Conservation (phyloP, 2,329 filamentous ascomycete species). For the Diaporthe batatas region DNA sequence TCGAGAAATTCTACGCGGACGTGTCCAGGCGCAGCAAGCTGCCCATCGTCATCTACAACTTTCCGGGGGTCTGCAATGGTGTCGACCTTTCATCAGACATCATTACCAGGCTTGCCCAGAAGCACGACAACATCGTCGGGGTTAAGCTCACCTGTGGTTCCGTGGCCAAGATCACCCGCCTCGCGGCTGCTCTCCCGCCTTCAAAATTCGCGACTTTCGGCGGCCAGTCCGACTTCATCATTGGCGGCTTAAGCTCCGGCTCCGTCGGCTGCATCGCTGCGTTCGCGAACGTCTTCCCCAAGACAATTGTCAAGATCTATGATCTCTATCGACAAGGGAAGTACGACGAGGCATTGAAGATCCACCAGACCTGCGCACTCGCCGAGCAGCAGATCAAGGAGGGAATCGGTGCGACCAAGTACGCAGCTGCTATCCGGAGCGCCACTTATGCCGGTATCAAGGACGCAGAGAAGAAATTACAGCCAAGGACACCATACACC, state of each 20-base stretch:
- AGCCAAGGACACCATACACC: conserved; percentile 9
- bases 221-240: conserved; percentile 78
- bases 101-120: conserved; percentile 64
- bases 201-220: conserved; percentile 73
- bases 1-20: conserved; percentile 68
- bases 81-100: conserved; percentile 73
- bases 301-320: conserved; percentile 67
- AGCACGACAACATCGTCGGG: conserved; percentile 67
- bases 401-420: conserved; percentile 73
- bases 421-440: conserved; percentile 69
- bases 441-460: conserved; percentile 53
- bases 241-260: conserved; percentile 68
- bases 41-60: conserved; percentile 73
- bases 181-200: conserved; percentile 60
- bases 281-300: conserved; percentile 70
- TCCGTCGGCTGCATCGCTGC: conserved; percentile 69
- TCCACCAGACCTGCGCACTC: conserved; percentile 71
- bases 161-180: conserved; percentile 71
- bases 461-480: conserved; percentile 16
- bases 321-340: conserved; percentile 68
- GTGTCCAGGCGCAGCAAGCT: conserved; percentile 63
- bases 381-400: conserved; percentile 73
- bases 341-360: conserved; percentile 65
- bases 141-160: conserved; percentile 73
- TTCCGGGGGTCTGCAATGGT: conserved; percentile 74